These are phyloP conservation scores for Ceratocystis ficicola DNA, from an alignment of 2,329 filamentous ascomycete species.

Conservation along the genomic window DNA sequence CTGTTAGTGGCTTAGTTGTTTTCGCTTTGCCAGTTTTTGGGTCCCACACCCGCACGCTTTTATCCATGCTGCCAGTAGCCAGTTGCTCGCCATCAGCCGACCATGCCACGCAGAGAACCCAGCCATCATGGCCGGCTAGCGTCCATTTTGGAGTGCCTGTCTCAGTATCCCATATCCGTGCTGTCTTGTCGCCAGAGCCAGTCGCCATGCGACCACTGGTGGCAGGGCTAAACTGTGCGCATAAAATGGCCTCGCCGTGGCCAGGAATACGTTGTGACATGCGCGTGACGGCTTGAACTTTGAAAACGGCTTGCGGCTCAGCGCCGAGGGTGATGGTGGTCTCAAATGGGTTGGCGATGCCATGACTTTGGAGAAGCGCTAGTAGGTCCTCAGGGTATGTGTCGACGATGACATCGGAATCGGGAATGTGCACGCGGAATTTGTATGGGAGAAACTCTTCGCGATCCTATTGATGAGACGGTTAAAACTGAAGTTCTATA, in stretches of 20 bases:
- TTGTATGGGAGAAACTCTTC: constrained; percentile 51
- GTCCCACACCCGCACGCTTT: constrained; percentile 81
- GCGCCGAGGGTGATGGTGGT: constrained; percentile 44
- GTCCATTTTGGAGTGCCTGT: constrained; percentile 82
- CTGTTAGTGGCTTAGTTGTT: constrained; percentile 57
- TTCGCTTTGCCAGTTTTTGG: constrained; percentile 64
- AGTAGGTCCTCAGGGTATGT: constrained; percentile 45
- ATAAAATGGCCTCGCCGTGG: constrained; percentile 81
- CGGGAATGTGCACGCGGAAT: constrained; percentile 48
- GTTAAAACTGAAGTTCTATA: neutral
- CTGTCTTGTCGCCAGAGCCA: constrained; percentile 82
- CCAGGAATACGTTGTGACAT: constrained; percentile 81
- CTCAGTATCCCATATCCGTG: constrained; percentile 87
- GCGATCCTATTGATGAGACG: constrained; percentile 32
- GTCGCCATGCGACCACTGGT: constrained; percentile 69
- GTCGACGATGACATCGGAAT: constrained; percentile 42
- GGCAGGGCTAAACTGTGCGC: constrained; percentile 72
- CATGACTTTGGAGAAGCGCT: constrained; percentile 42
- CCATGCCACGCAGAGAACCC: constrained; percentile 81
- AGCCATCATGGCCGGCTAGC: constrained; percentile 73
- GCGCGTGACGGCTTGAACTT: constrained; percentile 80
- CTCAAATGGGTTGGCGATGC: constrained; percentile 47
- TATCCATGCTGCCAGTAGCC: constrained; percentile 88
- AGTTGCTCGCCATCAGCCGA: constrained; percentile 70
- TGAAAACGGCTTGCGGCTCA: constrained; percentile 82